Evolutionary conservation across 371 early-diverging fungal genomes (phyloP).

Genomic region (Mucor racemosus): DNA sequence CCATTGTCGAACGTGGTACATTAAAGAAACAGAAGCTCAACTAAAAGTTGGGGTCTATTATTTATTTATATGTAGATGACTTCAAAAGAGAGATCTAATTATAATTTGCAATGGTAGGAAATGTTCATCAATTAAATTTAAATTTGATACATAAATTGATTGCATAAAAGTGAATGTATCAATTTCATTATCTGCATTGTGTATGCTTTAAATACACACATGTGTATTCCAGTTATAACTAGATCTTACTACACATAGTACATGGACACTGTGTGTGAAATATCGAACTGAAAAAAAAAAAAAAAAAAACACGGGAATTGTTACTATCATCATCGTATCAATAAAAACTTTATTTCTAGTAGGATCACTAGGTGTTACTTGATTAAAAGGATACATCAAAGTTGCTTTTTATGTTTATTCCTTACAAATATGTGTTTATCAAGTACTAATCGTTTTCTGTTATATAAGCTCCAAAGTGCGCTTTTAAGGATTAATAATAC

Average conservation of each 20-base stretch:
- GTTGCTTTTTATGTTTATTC: too few species aligned
- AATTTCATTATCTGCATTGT: too few species aligned
- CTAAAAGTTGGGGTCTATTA: neutral
- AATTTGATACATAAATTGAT: neutral
- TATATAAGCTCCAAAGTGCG: too few species aligned
- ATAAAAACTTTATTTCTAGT: neutral
- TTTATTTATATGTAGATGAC: neutral
- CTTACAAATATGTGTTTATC: too few species aligned
- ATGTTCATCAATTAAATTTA: neutral
- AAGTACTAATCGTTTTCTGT: too few species aligned
- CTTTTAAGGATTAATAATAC: too few species aligned
- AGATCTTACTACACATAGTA: neutral
- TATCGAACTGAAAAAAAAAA: neutral
- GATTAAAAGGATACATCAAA: neutral
- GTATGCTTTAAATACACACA: too few species aligned
- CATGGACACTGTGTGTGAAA: neutral
- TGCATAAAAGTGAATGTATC: neutral
- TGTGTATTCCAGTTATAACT: too few species aligned
- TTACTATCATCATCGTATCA: constrained; percentile 1
- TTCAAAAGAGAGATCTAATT: too few species aligned
- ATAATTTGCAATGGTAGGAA: too few species aligned
- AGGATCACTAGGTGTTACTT: constrained; percentile 1
- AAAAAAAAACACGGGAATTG: neutral
- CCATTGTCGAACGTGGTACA: constrained; percentile 21
- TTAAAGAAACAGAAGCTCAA: neutral